Percentiles rank a stretch among this genome's conserved stretches.
phyloP scores from a whole-genome alignment of 495 filamentous ascomycete species.

The Neurospora africana region DNA sequence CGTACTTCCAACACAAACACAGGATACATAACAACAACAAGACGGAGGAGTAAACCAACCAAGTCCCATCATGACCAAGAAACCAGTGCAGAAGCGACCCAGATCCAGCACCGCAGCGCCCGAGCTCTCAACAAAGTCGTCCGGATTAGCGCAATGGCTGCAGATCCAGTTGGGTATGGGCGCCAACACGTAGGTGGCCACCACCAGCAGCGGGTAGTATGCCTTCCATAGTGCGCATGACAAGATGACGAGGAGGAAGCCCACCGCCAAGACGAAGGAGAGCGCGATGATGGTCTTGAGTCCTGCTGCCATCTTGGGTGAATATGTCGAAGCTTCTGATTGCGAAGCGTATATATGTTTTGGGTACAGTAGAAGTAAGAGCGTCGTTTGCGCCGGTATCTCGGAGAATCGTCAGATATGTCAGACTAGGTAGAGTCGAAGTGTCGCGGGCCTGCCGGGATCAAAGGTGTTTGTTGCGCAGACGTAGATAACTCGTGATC shows the following conservation, averaged over 20 bases:
- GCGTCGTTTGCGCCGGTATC: constrained; percentile 3
- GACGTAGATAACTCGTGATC: background rate
- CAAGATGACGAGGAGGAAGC: constrained; percentile 97
- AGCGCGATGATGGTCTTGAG: constrained; percentile 98
- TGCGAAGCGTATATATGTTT: background rate
- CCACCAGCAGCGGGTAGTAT: constrained; percentile 88
- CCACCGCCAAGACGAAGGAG: constrained; percentile 97
- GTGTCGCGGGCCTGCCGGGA: background rate
- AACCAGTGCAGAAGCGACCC: constrained; percentile 88
- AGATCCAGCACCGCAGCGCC: constrained; percentile 78
- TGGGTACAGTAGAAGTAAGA: background rate
- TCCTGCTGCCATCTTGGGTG: constrained; percentile 61
- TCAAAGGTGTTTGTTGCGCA: background rate
- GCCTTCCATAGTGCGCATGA: constrained; percentile 88
- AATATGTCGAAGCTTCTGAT: background rate
- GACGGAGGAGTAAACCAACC: constrained; percentile 48
- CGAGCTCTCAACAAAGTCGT: constrained; percentile 87
- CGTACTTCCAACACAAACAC: background rate
- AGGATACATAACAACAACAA: background rate
- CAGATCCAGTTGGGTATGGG: constrained; percentile 96
- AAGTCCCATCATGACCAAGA: constrained; percentile 95
- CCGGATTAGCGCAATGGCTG: constrained; percentile 73
- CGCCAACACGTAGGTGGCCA: constrained; percentile 88
- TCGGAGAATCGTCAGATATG: background rate
- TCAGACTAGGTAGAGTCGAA: background rate